phyloP scores from a whole-genome alignment of 768 basidiomycete species.

The Dictyophora rubrovolvata region DNA sequence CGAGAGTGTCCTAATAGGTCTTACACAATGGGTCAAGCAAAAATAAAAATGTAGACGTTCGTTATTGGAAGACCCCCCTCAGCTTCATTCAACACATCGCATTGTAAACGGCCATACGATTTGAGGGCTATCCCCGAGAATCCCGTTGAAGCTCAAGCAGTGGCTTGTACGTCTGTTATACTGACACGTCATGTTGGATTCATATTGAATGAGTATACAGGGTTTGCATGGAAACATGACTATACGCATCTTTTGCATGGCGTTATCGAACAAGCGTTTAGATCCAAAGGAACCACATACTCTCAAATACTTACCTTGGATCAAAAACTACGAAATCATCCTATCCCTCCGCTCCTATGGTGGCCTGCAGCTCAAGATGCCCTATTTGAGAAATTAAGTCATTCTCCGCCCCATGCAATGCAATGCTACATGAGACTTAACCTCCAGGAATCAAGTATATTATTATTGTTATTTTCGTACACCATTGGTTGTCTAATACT shows the following conservation, averaged over 20 bases:
- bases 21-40: too few species aligned
- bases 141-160: constrained; percentile 4
- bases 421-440: constrained; percentile 9
- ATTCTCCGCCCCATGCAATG: constrained; percentile 1
- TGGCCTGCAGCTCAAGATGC: constrained; percentile 5
- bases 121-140: not conserved
- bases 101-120: constrained; percentile 9
- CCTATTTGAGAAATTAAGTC: constrained; percentile 6
- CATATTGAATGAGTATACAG: not conserved
- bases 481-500: constrained; percentile 3
- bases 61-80: constrained; percentile 5
- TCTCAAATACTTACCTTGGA: constrained; percentile 55
- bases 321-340: constrained; percentile 57
- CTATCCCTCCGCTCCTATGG: constrained; percentile 15
- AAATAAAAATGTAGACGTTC: constrained; percentile 1
- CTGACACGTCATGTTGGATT: not conserved
- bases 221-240: constrained; percentile 9
- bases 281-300: constrained; percentile 33
- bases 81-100: constrained; percentile 4
- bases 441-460: constrained; percentile 7
- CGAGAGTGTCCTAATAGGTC: not conserved
- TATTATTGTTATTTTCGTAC: not conserved
- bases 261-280: constrained; percentile 8
- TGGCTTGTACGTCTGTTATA: not conserved
- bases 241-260: constrained; percentile 7